Percentiles rank a stretch among this genome's conserved stretches.
phyloP scores from a whole-genome alignment of 2,329 filamentous ascomycete genomes.

The Scedosporium minutisporum region DNA sequence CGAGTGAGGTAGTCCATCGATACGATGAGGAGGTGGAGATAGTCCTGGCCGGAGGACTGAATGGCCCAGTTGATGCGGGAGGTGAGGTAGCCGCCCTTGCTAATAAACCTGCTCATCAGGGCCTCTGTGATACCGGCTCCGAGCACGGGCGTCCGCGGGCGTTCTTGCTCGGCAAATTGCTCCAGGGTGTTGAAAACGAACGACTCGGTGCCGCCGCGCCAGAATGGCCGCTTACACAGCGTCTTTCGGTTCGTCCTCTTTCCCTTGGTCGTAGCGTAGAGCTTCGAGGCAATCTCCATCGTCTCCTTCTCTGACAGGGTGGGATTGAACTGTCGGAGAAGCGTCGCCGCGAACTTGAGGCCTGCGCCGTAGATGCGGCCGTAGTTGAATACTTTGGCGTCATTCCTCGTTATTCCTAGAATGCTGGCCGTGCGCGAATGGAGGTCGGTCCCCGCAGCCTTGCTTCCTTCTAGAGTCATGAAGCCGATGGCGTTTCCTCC shows the following conservation, averaged over 20 bases:
- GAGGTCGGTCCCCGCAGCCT: constrained; percentile 84
- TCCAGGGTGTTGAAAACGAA: constrained; percentile 98
- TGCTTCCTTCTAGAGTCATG: constrained; percentile 96
- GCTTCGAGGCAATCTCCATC: constrained; percentile 59
- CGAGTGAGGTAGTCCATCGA: constrained; percentile 89
- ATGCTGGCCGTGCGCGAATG: constrained; percentile 91
- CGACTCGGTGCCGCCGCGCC: constrained; percentile 92
- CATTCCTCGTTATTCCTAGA: constrained; percentile 84
- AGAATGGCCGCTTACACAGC: constrained; percentile 70
- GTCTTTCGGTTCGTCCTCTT: constrained; percentile 67
- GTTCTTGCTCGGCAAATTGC: constrained; percentile 92
- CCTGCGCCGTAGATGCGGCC: constrained; percentile 98
- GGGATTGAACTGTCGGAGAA: constrained; percentile 91
- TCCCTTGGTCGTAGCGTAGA: constrained; percentile 88
- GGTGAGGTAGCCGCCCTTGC: constrained; percentile 85
- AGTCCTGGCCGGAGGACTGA: constrained; percentile 93
- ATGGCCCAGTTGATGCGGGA: constrained; percentile 99
- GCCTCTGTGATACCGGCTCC: constrained; percentile 95
- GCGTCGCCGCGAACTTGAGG: constrained; percentile 79
- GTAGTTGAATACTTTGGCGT: constrained; percentile 98
- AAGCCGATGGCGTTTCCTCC: constrained; percentile 96
- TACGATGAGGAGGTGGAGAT: constrained; percentile 86
- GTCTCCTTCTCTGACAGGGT: constrained; percentile 72
- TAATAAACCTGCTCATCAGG: constrained; percentile 77
- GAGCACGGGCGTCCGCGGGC: constrained; percentile 80